phyloP scores from a whole-genome alignment of 2,329 filamentous ascomycete genomes.

The Chrysoporthe cubensis region DNA sequence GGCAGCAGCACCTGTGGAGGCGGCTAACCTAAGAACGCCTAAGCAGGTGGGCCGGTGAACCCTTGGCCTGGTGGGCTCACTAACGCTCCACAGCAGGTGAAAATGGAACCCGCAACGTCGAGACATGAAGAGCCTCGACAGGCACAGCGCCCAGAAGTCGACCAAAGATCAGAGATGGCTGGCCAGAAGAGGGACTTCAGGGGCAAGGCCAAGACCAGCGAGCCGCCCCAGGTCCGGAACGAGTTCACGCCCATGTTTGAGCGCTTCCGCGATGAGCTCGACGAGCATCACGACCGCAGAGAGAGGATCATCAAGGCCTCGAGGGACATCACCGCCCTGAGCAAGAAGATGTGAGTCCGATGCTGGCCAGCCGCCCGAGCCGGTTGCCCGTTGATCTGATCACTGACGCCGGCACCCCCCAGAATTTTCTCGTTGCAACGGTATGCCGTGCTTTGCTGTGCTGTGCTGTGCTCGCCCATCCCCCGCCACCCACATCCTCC shows the following conservation, averaged over 20 bases:
- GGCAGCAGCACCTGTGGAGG: not conserved
- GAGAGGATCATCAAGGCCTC: constrained; percentile 90
- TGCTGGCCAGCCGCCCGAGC: not conserved
- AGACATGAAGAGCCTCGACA: not conserved
- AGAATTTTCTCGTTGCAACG: constrained; percentile 87
- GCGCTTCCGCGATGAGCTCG: constrained; percentile 81
- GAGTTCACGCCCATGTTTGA: constrained; percentile 79
- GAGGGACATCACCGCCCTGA: constrained; percentile 87
- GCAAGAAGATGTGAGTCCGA: constrained; percentile 86
- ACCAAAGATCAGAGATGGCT: constrained; percentile 37
- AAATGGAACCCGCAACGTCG: not conserved
- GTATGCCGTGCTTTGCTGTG: constrained; percentile 46
- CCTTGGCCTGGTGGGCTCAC: too few relatives aligned
- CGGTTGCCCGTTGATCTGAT: not conserved
- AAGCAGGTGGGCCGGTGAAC: too few relatives aligned
- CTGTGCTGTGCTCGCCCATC: not conserved
- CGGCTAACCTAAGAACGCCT: too few relatives aligned
- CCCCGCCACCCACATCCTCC: not conserved
- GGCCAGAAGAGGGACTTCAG: constrained; percentile 59
- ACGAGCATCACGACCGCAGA: constrained; percentile 90
- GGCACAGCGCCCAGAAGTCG: not conserved
- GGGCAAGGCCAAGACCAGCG: constrained; percentile 49
- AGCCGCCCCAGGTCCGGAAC: constrained; percentile 39
- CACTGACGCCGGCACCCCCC: constrained; percentile 16
- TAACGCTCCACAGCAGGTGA: not conserved